Conservation (phyloP, 345 rosid genomes). For the Salix dunnii region DNA sequence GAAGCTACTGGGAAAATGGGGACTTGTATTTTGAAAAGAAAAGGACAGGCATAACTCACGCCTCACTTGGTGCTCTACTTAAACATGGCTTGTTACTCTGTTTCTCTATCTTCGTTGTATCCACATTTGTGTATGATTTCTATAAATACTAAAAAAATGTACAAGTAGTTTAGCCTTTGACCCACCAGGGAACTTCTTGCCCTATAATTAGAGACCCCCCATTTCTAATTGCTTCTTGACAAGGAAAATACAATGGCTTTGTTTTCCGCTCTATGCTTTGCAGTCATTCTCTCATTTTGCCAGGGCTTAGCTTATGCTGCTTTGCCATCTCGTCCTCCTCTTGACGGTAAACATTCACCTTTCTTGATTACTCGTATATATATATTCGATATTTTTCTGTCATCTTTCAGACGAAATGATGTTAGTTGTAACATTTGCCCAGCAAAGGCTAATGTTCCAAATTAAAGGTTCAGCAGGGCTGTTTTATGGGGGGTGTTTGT, state of each 20-base stretch:
- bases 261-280: slow-evolving; percentile 12
- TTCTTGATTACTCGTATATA: not conserved
- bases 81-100: not conserved
- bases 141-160: not conserved
- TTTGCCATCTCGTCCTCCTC: slow-evolving; percentile 14
- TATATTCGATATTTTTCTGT: not conserved
- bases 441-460: no score
- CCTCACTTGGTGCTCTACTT: slow-evolving; percentile 6
- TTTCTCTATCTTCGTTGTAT: not conserved
- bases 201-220: not conserved
- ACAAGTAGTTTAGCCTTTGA: not conserved
- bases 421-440: no score
- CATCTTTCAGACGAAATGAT: no score
- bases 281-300: slow-evolving; percentile 10
- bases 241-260: slow-evolving; percentile 17
- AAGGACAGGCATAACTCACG: slow-evolving; percentile 3
- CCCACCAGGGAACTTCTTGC: not conserved
- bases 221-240: not conserved
- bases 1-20: not conserved
- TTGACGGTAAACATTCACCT: slow-evolving; percentile 27
- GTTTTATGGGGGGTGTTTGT: no score
- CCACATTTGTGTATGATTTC: not conserved
- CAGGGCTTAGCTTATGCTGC: slow-evolving; percentile 8
- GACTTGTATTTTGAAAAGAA: not conserved
- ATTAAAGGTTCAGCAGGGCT: no score